Base-by-base conservation (phyloP, 2,329 filamentous ascomycete species). In the Sarocladium brachiariae region DNA sequence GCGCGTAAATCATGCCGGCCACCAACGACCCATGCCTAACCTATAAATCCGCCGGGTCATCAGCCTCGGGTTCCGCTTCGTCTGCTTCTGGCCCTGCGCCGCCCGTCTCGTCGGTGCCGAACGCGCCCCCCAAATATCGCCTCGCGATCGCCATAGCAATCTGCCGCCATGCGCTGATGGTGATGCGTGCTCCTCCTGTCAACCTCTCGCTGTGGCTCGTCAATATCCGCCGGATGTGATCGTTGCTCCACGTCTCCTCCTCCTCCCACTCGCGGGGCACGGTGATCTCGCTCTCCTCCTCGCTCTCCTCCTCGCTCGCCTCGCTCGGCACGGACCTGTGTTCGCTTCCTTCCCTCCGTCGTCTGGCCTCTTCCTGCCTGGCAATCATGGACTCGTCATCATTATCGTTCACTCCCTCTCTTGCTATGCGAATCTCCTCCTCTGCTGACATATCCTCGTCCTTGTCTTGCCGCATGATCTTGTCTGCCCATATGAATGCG, bases 1-100 rank as follows among this genome's bases (percentile, higher is more conserved):
- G 39, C 19, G 25, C 43, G 50, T 56, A 56, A 7, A 56, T 46
- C 16, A 54, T 45, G 14, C 52, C 53, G 1, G 41, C 55, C 9
- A 51, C 27, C 18, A 33, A 34, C 31, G 37, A 52, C 16, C 50
- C 21, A 30, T 55, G 35, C 16, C 49, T 35, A 16, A 46, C 49
- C 25, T 55, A 30, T 16, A 37, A 37, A 34, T 56, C 50, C 31
- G 25, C 52, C 30, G 33, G 1, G 14, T 48, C 23, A 19, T 47
- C 43, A 3, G n/a, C n/a, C n/a, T 43, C 23, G 23, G 13, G 24
- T 0, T 47, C 27, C 18, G 33, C 14, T 10, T 47, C 41, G 11
- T 21, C 19, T 23, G 30, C 19, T 14, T 50, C 35, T 5, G 23
- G 13, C n/a, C 33, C 45, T n/a, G 8, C 45, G 14, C 27, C 27